These are phyloP conservation scores for Nicotiana tomentosiformis DNA, from an alignment of 257 asterid genomes.

Conservation along the genomic window DNA sequence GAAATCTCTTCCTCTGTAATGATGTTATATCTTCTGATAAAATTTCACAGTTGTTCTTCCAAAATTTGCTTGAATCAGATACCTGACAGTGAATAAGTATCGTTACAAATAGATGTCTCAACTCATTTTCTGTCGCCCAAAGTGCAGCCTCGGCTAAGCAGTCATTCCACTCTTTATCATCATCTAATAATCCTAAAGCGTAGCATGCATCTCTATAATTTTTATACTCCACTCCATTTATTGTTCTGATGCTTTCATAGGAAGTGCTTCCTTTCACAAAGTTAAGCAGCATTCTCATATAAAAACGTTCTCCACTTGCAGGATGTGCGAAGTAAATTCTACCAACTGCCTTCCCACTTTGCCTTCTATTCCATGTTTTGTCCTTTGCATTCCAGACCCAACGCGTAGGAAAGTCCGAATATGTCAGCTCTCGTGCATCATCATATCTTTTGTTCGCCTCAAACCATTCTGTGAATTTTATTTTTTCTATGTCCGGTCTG, in stretches of 20 bases:
- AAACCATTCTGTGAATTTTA: background rate
- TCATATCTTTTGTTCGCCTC: constrained; percentile 5
- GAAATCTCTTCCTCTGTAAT: no score
- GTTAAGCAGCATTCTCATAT: background rate
- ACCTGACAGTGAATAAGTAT: no score
- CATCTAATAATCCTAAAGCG: background rate
- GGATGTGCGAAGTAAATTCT: background rate
- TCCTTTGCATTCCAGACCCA: background rate
- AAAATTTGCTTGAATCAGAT: no score
- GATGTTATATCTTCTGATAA: no score
- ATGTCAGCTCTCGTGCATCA: background rate
- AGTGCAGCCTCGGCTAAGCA: no score
- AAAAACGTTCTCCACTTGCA: background rate
- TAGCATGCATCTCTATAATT: background rate
- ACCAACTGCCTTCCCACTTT: background rate
- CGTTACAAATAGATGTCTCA: no score
- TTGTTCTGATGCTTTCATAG: background rate
- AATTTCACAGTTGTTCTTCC: no score
- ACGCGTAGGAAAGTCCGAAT: background rate
- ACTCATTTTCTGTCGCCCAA: no score
- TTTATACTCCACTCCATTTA: background rate
- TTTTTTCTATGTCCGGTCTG: background rate
- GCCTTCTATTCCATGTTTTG: background rate
- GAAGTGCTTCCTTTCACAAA: background rate
- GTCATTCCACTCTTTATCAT: background rate